phyloP scores from a whole-genome alignment of 768 basidiomycete genomes.

The Suillus subalutaceus region DNA sequence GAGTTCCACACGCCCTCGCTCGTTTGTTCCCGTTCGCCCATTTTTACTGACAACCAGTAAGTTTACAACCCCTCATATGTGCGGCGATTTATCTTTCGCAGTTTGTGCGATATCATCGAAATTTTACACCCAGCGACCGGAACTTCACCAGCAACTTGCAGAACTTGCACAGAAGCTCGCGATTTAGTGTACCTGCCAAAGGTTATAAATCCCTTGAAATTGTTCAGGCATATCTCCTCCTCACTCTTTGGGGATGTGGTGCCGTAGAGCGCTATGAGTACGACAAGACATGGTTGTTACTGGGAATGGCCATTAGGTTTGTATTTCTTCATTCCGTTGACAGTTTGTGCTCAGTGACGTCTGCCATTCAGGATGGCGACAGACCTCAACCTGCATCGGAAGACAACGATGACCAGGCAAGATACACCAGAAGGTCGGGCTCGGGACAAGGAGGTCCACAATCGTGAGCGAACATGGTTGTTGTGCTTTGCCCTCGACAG shows the following conservation, averaged over 20 bases:
- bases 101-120: constrained; percentile 95
- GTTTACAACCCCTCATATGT: constrained; percentile 30
- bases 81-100: constrained; percentile 33
- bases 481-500: constrained; percentile 85
- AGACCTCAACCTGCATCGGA: constrained; percentile 93
- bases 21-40: constrained; percentile 91
- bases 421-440: constrained; percentile 81
- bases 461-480: constrained; percentile 94
- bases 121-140: constrained; percentile 82
- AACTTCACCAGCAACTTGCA: constrained; percentile 76
- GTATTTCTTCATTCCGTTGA: constrained; percentile 23
- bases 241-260: constrained; percentile 89
- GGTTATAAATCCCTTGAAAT: constrained; percentile 95
- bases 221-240: constrained; percentile 91
- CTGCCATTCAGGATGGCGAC: constrained; percentile 77
- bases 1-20: constrained; percentile 93
- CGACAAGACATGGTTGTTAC: constrained; percentile 88
- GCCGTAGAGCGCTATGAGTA: constrained; percentile 97
- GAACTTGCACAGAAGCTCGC: constrained; percentile 88
- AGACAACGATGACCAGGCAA: constrained; percentile 58
- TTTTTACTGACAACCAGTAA: constrained; percentile 92
- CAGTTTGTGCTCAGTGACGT: constrained; percentile 14
- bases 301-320: constrained; percentile 85
- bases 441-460: constrained; percentile 85
- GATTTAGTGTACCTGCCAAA: constrained; percentile 79